Conservation (phyloP, 371 early-diverging fungal species). For the Polyrhizophydium stewartii region DNA sequence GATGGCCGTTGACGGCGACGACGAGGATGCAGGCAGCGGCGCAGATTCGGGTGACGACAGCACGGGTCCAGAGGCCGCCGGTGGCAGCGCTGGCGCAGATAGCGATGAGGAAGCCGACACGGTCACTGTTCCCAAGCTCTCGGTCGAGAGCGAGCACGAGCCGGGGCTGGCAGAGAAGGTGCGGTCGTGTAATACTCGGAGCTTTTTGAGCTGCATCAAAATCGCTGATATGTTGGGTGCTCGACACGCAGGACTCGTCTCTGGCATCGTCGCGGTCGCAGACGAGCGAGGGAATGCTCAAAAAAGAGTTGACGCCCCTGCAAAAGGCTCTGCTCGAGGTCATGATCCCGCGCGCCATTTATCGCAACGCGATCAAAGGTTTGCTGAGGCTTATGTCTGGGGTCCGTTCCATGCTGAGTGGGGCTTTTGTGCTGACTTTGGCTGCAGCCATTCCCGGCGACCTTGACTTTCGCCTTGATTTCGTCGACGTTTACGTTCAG, state of each 20-base stretch:
- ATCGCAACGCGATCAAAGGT: slow-evolving; percentile 77
- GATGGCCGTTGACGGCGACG: not conserved
- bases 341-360: slow-evolving; percentile 75
- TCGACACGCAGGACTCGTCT: slow-evolving; percentile 17
- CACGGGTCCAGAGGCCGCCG: slow-evolving; percentile 31
- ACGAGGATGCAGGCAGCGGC: not conserved
- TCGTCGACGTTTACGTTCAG: slow-evolving; percentile 60
- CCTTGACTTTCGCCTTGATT: slow-evolving; percentile 68
- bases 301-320: slow-evolving; percentile 35
- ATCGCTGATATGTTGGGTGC: slow-evolving; percentile 36
- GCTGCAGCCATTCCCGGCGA: slow-evolving; percentile 60
- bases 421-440: no score
- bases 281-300: slow-evolving; percentile 18
- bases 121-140: slow-evolving; percentile 20
- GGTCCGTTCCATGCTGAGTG: not conserved
- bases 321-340: slow-evolving; percentile 70
- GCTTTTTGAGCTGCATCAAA: slow-evolving; percentile 31
- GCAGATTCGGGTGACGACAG: slow-evolving; percentile 49
- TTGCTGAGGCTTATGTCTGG: slow-evolving; percentile 1
- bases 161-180: not conserved
- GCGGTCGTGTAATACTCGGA: slow-evolving; percentile 38
- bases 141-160: slow-evolving; percentile 45
- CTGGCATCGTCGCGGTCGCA: not conserved
- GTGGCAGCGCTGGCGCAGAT: slow-evolving; percentile 23
- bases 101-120: slow-evolving; percentile 29